Evolutionary conservation across 345 rosid species (phyloP), one percentile per base, ranked within the genome.

Genomic region (Salix suchowensis): DNA sequence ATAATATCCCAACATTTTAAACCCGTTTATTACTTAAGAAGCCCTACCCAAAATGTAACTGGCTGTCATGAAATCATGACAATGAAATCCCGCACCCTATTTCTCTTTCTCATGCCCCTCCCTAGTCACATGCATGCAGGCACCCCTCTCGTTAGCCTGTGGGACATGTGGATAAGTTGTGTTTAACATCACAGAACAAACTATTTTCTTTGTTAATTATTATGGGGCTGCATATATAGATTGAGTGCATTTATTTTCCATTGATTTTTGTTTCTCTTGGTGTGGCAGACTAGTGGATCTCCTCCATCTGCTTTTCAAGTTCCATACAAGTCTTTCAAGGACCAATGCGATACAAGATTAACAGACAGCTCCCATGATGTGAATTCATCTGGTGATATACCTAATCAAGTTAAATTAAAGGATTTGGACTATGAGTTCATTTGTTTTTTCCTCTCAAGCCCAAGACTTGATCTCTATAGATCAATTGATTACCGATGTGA

Each of bases 401-500:
- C 81, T 74, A 78, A 85, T 76, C 82, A 80, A 76, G 80, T 78
- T 40, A 80, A 72, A 64, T 74, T 86, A 28, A 88, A 91, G 64
- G 91, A 91, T 81, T 84, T 95, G 85, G 97, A 90, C 80, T 90
- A 95, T 65, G 88, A 91, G 18, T 95, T 95, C 83, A 81, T 86
- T 71, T 95, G 98, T 79, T 88, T 89, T 84, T 93, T 92, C 86
- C 87, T 95, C 79, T 95, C 97, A 75, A 90, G 85, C 78, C 89
- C 87, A 69, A 83, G 97, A 74, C 74, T 90, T 80, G 97, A 93
- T 82, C 92, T 95, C 60, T 95, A 95, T 62, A 91, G 96, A 84
- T 83, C 87, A 50, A 90, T 95, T 75, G 98, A 95, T 76, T 84
- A 82, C 78, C 90, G 97, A 67, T 93, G 98, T 80, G 98, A 95